Conservation (phyloP, 345 rosid species). For the Lagerstroemia speciosa region DNA sequence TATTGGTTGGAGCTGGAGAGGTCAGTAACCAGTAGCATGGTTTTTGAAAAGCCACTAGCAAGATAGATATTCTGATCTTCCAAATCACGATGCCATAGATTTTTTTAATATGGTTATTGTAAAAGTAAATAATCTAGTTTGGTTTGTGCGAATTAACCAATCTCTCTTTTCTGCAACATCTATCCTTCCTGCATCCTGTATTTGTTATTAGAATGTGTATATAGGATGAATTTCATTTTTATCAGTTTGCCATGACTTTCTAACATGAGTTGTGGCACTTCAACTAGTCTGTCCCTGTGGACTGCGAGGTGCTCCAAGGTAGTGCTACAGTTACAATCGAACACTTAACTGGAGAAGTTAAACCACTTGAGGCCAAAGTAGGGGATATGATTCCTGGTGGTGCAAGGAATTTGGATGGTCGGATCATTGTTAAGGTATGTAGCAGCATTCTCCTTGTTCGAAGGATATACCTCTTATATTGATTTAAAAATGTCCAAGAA, state of each 20-base stretch:
- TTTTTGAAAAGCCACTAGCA: not conserved
- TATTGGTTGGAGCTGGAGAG: slow-evolving; percentile 97
- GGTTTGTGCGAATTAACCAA: not conserved
- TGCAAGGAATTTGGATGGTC: slow-evolving; percentile 93
- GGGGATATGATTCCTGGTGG: slow-evolving; percentile 94
- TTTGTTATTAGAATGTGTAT: not conserved
- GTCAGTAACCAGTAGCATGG: slow-evolving; percentile 35
- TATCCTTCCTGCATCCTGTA: not conserved
- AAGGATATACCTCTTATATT: not conserved
- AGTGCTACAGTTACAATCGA: slow-evolving; percentile 88
- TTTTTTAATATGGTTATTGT: not conserved
- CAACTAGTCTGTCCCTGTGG: slow-evolving; percentile 81
- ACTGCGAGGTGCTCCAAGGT: slow-evolving; percentile 85
- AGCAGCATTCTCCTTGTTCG: slow-evolving; percentile 1
- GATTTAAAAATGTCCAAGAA: not conserved
- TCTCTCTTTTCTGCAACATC: not conserved
- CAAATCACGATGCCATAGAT: not conserved
- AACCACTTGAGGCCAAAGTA: slow-evolving; percentile 76
- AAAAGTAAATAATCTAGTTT: not conserved
- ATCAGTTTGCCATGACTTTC: not conserved
- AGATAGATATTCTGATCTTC: not conserved
- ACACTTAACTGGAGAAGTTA: slow-evolving; percentile 94
- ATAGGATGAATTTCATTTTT: not conserved
- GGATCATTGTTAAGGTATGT: slow-evolving; percentile 84
- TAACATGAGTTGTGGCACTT: slow-evolving; percentile 4